Percentiles rank a stretch among this genome's conserved stretches.
These are phyloP conservation scores for Salix arbutifolia DNA, from an alignment of 345 rosid genomes.

Conservation along the genomic window DNA sequence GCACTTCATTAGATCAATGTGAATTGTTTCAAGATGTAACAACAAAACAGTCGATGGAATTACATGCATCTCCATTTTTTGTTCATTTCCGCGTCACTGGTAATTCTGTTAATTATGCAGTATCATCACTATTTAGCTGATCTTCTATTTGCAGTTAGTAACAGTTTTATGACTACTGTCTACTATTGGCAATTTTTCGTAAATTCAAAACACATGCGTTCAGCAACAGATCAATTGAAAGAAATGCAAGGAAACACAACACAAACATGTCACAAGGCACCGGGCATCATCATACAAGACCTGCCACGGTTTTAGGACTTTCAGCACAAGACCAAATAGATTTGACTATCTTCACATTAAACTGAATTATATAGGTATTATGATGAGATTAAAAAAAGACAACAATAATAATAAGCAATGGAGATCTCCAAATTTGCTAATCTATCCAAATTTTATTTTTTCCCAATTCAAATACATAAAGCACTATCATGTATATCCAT, in stretches of 20 bases:
- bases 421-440: not conserved
- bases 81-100: not conserved
- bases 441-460: not conserved
- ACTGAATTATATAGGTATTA: not conserved
- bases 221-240: not conserved
- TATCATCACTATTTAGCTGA: not conserved
- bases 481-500: constrained; percentile 8
- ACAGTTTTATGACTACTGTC: not conserved
- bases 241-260: not conserved
- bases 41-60: not conserved
- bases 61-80: not conserved
- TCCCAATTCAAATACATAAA: not conserved
- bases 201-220: not conserved
- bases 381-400: not conserved
- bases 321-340: not conserved
- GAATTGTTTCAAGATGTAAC: not conserved
- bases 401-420: not conserved
- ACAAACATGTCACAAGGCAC: not conserved
- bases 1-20: not conserved
- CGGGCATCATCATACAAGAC: not conserved
- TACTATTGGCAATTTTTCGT: not conserved
- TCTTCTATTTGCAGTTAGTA: not conserved
- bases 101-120: not conserved
- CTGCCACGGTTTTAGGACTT: not conserved
- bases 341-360: not conserved